phyloP scores from a whole-genome alignment of 2,329 filamentous ascomycete species.

The Penicillium sp. region DNA sequence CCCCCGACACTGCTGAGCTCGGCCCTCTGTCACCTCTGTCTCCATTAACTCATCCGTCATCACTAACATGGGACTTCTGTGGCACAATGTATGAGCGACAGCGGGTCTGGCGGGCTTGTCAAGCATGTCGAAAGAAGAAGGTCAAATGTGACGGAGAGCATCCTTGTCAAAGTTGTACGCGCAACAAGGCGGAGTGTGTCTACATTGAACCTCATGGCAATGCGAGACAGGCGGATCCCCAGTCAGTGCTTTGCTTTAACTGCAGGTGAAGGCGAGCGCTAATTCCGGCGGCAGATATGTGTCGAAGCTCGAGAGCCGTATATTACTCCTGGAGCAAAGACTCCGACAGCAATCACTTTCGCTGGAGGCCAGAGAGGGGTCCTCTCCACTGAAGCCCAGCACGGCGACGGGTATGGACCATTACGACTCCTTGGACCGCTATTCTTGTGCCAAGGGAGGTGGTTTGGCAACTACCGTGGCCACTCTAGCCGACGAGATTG shows the following conservation, averaged over 20 bases:
- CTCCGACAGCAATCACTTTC: background rate
- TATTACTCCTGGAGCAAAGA: background rate
- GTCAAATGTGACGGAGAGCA: slow-evolving; percentile 30
- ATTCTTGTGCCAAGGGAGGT: background rate
- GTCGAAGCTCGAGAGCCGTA: background rate
- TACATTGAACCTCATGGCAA: slow-evolving; percentile 6
- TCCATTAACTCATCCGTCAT: background rate
- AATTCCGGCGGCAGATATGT: background rate
- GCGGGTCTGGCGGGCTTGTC: slow-evolving; percentile 29
- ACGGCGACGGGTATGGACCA: background rate
- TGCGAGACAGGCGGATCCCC: background rate
- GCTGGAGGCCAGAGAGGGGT: background rate
- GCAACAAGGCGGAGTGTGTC: slow-evolving; percentile 20
- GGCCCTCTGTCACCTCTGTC: background rate
- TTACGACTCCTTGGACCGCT: background rate
- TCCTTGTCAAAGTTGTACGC: slow-evolving; percentile 26
- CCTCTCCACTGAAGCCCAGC: background rate
- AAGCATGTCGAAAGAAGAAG: slow-evolving; percentile 29
- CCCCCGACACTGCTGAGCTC: background rate
- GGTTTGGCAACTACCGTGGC: background rate
- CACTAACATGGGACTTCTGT: background rate
- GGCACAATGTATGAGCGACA: slow-evolving; percentile 21
- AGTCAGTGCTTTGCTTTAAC: background rate
- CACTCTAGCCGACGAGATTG: background rate
- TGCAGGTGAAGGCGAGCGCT: background rate